Base-by-base conservation (phyloP, 2,329 filamentous ascomycete species). In the Neofusicoccum ribis region DNA sequence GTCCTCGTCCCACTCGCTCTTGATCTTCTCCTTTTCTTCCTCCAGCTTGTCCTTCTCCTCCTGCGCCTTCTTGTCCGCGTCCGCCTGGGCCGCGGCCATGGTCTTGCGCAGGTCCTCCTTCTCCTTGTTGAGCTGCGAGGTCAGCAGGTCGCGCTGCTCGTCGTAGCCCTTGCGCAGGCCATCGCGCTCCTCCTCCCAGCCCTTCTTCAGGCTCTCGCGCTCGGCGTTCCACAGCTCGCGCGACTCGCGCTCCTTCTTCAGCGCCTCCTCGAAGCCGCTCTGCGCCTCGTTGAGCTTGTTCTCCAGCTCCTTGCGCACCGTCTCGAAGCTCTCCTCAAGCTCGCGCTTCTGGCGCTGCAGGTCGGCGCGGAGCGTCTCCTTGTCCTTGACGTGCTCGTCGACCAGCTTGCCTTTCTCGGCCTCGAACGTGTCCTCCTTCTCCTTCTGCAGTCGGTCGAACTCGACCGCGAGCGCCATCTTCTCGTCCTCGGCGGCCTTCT, bases 121-220 rank as follows among this genome's bases (percentile, higher is more conserved):
- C 59, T 72, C 75, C 67, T 74, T 72, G 65, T 73, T 73, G 63
- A 76, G 69, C 65, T 77, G 73, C 5, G 71, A 64, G 17, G 73
- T 72, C 9, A 77, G 52, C 9, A 83, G 76, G 67, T 82, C 79
- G 65, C 81, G 83, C 67, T 83, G 82, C 72, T 84, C 83, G 56
- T 84, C 81, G 67, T 83, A 78, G 58, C 81, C 82, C 72, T 82
- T 83, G 59, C 79, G 79, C 66, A 85, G 73, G 49, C 79, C 80
- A 56, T 83, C 80, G 59, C 81, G 81, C 68, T 86, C 83, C 67
- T 81, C 79, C 61, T 81, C 80, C 74, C 84, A 78, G 11, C 71
- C 70, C 54, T 74, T 76, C 47, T 70, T 72, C 50, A 80, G 73
- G 5, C 67, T 69, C 37, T 77, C 73, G 7, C 75, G 73, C 63